Conservation (phyloP, 768 basidiomycete genomes). For the Pleurotus tuber-regium region DNA sequence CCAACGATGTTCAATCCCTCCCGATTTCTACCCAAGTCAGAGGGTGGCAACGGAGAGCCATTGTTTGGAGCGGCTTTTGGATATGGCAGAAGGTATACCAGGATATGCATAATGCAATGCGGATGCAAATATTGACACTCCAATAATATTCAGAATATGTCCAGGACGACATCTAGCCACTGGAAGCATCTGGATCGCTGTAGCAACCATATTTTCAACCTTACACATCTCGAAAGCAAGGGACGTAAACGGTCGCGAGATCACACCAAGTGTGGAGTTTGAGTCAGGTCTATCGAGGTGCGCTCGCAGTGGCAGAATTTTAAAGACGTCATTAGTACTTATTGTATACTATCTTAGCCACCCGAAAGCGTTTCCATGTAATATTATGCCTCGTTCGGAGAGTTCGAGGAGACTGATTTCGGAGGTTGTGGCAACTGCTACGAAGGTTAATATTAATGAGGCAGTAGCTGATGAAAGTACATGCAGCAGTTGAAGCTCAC, state of each 20-base stretch:
- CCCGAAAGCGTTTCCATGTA: not conserved
- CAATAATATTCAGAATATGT: constrained; percentile 13
- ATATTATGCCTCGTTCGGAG: not conserved
- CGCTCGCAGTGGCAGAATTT: not conserved
- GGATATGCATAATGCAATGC: not conserved
- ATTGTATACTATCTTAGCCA: not conserved
- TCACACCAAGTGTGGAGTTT: constrained; percentile 22
- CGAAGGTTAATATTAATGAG: too few relatives aligned
- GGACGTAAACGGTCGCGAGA: constrained; percentile 16
- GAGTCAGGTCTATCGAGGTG: constrained; percentile 33
- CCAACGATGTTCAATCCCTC: constrained; percentile 1
- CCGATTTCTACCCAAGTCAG: constrained; percentile 7
- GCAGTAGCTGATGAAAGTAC: too few relatives aligned
- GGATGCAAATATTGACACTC: not conserved
- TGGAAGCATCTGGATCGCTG: constrained; percentile 30
- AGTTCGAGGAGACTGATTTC: too few relatives aligned
- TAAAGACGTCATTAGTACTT: too few relatives aligned
- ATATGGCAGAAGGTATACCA: constrained; percentile 17
- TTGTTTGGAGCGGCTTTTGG: constrained; percentile 9
- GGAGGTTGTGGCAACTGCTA: too few relatives aligned
- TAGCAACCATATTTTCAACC: constrained; percentile 29
- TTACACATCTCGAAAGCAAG: constrained; percentile 30
- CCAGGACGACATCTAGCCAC: constrained; percentile 32
- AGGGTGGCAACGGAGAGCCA: constrained; percentile 13
- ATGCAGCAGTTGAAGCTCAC: too few relatives aligned